Percentiles rank a stretch among this genome's conserved stretches.
These are phyloP conservation scores for Plectranthus barbatus DNA, from an alignment of 257 asterid genomes.

Conservation along the genomic window DNA sequence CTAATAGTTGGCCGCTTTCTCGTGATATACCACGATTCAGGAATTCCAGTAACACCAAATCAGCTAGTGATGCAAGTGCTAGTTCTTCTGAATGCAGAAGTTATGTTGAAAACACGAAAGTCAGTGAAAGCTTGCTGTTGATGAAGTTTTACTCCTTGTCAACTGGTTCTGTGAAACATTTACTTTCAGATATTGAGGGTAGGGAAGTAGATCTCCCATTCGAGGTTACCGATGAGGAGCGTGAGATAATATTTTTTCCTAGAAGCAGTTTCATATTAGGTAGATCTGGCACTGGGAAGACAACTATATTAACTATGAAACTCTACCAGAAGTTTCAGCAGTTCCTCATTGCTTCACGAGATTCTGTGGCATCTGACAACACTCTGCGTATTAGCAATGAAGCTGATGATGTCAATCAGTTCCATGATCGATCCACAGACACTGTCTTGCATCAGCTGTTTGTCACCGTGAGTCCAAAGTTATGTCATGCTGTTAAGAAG, in stretches of 20 bases:
- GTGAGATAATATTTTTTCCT: conserved; percentile 37
- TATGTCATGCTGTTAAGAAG: conserved; percentile 57
- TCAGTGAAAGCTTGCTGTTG: conserved; percentile 54
- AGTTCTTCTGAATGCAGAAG: conserved; percentile 19
- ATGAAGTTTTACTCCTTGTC: conserved; percentile 64
- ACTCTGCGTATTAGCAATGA: neutral
- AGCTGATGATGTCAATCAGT: neutral
- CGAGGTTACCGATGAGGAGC: conserved; percentile 65
- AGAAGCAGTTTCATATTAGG: conserved; percentile 57
- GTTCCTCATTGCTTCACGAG: conserved; percentile 27
- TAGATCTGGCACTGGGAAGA: conserved; percentile 69
- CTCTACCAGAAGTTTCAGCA: conserved; percentile 42
- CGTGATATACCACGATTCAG: conserved; percentile 29
- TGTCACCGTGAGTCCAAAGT: conserved; percentile 57
- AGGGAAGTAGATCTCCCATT: conserved; percentile 50
- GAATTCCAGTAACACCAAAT: neutral
- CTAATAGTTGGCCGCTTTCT: conserved; percentile 41
- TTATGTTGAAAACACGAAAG: conserved; percentile 47
- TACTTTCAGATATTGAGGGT: conserved; percentile 40
- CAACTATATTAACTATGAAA: conserved; percentile 59
- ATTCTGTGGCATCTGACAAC: neutral
- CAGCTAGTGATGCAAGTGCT: conserved; percentile 14
- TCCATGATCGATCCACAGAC: neutral
- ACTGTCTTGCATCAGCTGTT: conserved; percentile 39
- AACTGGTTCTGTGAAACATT: conserved; percentile 36